These are phyloP conservation scores for Trypanosoma mega DNA, from an alignment of 208 protist genomes.

Conservation along the genomic window DNA sequence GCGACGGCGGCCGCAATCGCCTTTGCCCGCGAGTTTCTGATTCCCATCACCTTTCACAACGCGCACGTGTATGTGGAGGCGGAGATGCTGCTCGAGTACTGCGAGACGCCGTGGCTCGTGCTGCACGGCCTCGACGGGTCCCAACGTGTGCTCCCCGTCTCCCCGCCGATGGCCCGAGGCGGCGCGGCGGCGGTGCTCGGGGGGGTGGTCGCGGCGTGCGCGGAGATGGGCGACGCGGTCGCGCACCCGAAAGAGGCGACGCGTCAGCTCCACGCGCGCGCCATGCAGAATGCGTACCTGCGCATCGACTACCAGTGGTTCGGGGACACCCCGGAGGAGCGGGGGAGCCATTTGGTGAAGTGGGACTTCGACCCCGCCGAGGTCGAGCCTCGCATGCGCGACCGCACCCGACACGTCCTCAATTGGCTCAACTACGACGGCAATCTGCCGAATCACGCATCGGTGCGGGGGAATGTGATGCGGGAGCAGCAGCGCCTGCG, in stretches of 20 bases:
- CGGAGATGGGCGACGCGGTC: conserved; percentile 60
- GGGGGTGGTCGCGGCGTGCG: conserved; percentile 54
- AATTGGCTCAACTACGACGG: conserved; percentile 89
- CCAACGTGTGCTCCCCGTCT: conserved; percentile 52
- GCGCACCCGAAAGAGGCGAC: conserved; percentile 64
- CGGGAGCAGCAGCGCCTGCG: conserved; percentile 71
- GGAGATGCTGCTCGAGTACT: conserved; percentile 91
- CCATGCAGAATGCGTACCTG: conserved; percentile 88
- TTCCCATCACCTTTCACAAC: conserved; percentile 92
- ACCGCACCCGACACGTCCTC: conserved; percentile 68
- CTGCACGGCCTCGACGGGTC: conserved; percentile 80
- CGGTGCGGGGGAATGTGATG: conserved; percentile 68
- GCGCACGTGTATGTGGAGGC: conserved; percentile 90
- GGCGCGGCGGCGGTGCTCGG: conserved; percentile 39
- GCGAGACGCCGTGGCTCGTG: conserved; percentile 87
- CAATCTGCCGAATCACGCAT: conserved; percentile 76
- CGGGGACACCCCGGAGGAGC: conserved; percentile 88
- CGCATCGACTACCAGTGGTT: conserved; percentile 92
- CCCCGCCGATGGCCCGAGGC: conserved; percentile 23
- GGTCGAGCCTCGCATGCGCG: conserved; percentile 50
- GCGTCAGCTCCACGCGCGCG: conserved; percentile 70
- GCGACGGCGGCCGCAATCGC: conserved; percentile 49
- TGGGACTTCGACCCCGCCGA: conserved; percentile 80
- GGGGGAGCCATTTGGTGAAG: conserved; percentile 75
- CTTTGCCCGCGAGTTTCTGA: conserved; percentile 79